Base-by-base conservation (phyloP, 805 yeast species). In the Alloascoidea africana region DNA sequence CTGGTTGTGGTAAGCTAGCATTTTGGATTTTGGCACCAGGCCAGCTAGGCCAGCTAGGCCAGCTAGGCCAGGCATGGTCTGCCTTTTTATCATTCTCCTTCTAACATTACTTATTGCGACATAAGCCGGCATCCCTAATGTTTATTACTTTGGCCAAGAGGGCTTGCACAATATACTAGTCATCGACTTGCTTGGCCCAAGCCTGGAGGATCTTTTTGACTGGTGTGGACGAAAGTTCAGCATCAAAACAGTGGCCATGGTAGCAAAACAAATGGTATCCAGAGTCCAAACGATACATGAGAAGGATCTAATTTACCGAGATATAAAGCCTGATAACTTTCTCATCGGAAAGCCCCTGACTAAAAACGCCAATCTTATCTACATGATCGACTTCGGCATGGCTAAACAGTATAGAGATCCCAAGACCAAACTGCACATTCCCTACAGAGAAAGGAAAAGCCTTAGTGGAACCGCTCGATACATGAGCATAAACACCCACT, bases 141-240 rank as follows among this genome's bases (percentile, higher is more conserved):
- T 95, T n/a, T 91, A 91, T 62, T 91, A 86, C 56, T 89, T 89
- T 57, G 98, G 98, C 42, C 97, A 91, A 55, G 98, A 91, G 60
- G 97, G 98, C 19, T 72, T 91, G 42, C 97, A 91, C 64, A 87
- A 89, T 57, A 86, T 91, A 38, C 65, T 91, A 45, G 95, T 91
- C 30, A 91, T 91, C 49, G 98, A 91, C 55, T 67, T 91, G 34
- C 67, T 91, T 50, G 98, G 98, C 8, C 98, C 98, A 5, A 81
- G 94, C 1, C 66, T 91, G 44, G 98, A 91, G 56, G 98, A 91
- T 59, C 64, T 91, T 46, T 91, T 91, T 58, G 98, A 91, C 55
- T 91, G 97, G 97, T 91, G 98, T 61, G 93, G 94, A 30, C 75
- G 98, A 38, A 73, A 78, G 53, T 91, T 91, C 53, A 62, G 78